Base-by-base conservation (phyloP, 257 asterid genomes). In the Craterostigma plantagineum region DNA sequence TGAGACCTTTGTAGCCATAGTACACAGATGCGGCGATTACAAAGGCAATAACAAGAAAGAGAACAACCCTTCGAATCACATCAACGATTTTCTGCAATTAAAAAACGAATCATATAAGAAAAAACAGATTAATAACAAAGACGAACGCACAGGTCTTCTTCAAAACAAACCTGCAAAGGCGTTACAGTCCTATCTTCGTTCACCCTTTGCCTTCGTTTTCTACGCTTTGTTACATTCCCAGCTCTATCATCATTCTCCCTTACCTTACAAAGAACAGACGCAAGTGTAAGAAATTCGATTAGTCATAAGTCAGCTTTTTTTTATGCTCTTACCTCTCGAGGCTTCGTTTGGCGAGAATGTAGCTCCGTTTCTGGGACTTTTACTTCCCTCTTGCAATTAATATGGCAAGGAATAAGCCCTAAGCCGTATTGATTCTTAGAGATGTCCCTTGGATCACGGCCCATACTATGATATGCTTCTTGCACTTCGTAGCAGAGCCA, bases 401-500 rank as follows among this genome's bases (percentile, higher is more conserved):
- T 14, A 53, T 61, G 70, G 63, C 97, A 86, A 38, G 85, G 85
- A 51, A 86, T 69, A 50, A 81, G 79, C 47, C 92, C 92, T 17
- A 65, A 51, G 43, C 92, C 97, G 46, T 55, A 81, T 54, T 74
- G 81, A 61, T 43, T 78, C 77, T 72, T 81, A 7, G 66, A 53
- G 49, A 78, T 44, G 61, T 67, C 82, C 76, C 71, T 76, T 43
- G 82, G 80, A 61, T 86, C 85, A 57, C 55, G 43, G 48, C 82
- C 76, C 11, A 55, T 37, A 41, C 39, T 60, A 11, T 48, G 53
- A 50, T 86, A 66, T 42, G 91, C 73, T 40, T 63, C 65, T 64
- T 86, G 97, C 30, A 81, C 94, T 13, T 78, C 85, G 48, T 65
- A 67, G 57, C 97, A 86, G 10, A 61, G 7, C 94, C 92, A 78